These are phyloP conservation scores for Rhizopus arrhizus DNA, from an alignment of 371 early-diverging fungal species.

Conservation along the genomic window DNA sequence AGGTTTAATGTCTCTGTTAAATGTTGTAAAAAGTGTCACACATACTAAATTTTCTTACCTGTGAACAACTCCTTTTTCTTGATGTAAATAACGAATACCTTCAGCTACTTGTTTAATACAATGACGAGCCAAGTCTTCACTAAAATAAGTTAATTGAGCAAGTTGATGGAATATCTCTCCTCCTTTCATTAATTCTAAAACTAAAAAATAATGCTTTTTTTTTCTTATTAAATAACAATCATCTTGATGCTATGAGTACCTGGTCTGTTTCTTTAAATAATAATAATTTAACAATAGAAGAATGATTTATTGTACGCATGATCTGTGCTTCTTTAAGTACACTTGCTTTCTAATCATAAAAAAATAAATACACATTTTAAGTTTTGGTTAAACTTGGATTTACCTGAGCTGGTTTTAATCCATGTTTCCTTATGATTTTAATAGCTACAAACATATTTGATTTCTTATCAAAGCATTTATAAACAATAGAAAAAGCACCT, in stretches of 20 bases:
- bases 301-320: slow-evolving; percentile 81
- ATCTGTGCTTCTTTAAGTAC: slow-evolving; percentile 87
- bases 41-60: slow-evolving; percentile 41
- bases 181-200: slow-evolving; percentile 83
- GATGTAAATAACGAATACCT: slow-evolving; percentile 88
- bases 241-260: slow-evolving; percentile 13
- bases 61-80: slow-evolving; percentile 85
- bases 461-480: slow-evolving; percentile 63
- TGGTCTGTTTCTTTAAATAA: slow-evolving; percentile 64
- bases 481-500: slow-evolving; percentile 86
- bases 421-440: slow-evolving; percentile 77
- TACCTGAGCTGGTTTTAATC: slow-evolving; percentile 62
- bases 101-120: slow-evolving; percentile 88
- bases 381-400: slow-evolving; percentile 41
- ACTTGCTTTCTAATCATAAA: slow-evolving; percentile 61
- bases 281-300: slow-evolving; percentile 75
- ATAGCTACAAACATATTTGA: slow-evolving; percentile 73
- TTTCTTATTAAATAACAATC: not conserved
- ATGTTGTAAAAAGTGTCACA: not conserved
- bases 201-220: slow-evolving; percentile 68
- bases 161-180: slow-evolving; percentile 89
- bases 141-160: slow-evolving; percentile 77
- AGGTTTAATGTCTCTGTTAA: slow-evolving; percentile 86
- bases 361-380: slow-evolving; percentile 1
- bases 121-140: slow-evolving; percentile 76